Base-by-base conservation (phyloP, 768 basidiomycete genomes). In the Nidularia sp. region DNA sequence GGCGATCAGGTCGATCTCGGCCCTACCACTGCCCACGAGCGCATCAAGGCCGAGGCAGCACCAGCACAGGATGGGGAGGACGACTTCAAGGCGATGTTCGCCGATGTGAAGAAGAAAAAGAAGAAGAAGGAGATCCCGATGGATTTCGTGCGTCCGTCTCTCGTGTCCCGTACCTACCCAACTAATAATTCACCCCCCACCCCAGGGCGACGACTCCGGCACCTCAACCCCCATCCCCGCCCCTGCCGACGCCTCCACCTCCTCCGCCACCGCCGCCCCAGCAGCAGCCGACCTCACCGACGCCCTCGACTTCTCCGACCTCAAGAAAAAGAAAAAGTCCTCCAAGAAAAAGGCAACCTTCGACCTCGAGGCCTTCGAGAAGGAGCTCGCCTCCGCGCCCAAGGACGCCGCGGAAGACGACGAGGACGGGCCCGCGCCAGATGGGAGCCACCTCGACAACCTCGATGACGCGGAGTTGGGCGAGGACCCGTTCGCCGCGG, bases 311-410 rank as follows among this genome's bases (percentile, higher is more conserved):
- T 98, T 98, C 67, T 92, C 90, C 5, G 96, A 98, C 66, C 78
- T 98, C 68, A 97, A 98, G 76, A 96, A 94, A 79, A 95, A 95
- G 77, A 95, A 93, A 73, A 94, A 94, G 65, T 77, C 79, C 32
- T 72, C 79, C 54, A 86, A 86, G 73, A 96, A 95, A 76, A 98
- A 96, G 73, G 81, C 87, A 15, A 84, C 90, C 2, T 85, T 89
- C 49, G 92, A 94, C 66, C 74, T 96, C 60, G 93, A 96, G 65
- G 94, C 91, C 1, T 96, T 97, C 61, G 94, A 96, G 77, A 93
- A 92, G 69, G 92, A 94, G 70, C 73, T 96, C 42, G 85, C 84
- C 56, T 78, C 84, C 22, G 88, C 87, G 63, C 72, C 76, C 22
- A 88, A 87, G 59, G 69, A 63, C 53, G 62, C 59, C 5, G 81